Conservation (phyloP, 2,329 filamentous ascomycete species). For the Pseudopithomyces chartarum region DNA sequence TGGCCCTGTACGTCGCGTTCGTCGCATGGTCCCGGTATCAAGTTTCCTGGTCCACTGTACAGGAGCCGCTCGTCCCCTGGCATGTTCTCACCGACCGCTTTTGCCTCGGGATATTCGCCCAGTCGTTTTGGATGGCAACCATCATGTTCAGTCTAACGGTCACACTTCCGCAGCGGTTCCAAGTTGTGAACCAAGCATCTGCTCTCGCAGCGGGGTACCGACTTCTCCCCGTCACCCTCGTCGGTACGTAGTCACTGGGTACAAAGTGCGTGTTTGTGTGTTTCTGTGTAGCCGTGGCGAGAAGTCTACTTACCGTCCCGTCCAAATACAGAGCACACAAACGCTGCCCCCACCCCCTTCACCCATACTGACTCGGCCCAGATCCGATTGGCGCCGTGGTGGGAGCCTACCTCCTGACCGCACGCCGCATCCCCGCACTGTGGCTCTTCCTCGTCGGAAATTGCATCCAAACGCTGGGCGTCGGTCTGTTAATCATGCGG, state of each 20-base stretch:
- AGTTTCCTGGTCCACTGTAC: background rate
- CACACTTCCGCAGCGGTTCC: constrained; percentile 2
- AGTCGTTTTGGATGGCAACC: constrained; percentile 2
- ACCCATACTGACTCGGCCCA: too few relatives aligned
- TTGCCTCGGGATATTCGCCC: constrained; percentile 11
- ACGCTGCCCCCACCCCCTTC: too few relatives aligned
- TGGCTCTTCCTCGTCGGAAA: background rate
- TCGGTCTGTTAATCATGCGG: background rate
- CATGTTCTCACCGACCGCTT: constrained; percentile 7
- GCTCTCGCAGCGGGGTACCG: constrained; percentile 1
- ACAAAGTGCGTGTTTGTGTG: too few relatives aligned
- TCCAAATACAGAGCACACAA: too few relatives aligned
- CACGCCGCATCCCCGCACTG: background rate
- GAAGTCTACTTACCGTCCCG: too few relatives aligned
- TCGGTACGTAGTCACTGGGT: background rate
- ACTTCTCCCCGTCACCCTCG: constrained; percentile 1
- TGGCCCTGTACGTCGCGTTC: background rate
- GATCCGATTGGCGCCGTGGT: constrained; percentile 2
- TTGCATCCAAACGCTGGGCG: background rate
- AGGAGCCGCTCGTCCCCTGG: constrained; percentile 8
- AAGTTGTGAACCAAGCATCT: background rate
- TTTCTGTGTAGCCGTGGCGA: too few relatives aligned
- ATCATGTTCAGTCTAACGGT: constrained; percentile 7
- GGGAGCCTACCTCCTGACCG: background rate
- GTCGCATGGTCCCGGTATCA: background rate